Evolutionary conservation across 768 basidiomycete species (phyloP), one percentile per base, ranked within the genome.

Genomic region (Mycena olivaceomarginata): DNA sequence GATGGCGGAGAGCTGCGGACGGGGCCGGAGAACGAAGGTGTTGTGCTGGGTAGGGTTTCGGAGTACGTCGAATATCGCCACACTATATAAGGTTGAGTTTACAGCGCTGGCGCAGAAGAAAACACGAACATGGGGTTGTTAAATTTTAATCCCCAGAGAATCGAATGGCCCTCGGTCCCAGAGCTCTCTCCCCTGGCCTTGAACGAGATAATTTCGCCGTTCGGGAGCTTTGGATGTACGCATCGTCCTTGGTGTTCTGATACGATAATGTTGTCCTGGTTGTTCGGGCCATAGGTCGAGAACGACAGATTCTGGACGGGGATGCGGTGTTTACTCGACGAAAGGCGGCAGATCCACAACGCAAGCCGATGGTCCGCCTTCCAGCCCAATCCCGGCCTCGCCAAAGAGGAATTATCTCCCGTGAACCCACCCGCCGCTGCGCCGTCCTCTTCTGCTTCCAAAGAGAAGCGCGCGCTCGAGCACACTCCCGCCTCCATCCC

Each of bases 251-350:
- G 2, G 96, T 94, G 48, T 90, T 93, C 9, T 89, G 90, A 87
- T 98, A 99, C 12, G 91, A 83, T 6, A 10, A 90, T 86, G 78
- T 91, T 92, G 83, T 98, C 96, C 84, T 94, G 93, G 82, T 95
- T 97, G 83, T 98, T 98, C 7, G 98, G 97, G 0, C 97, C 96
- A 84, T 99, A 99, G 0, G 94, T 92, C 0, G 98, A 98, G 85
- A 97, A 98, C 0, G 94, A 93, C 18, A 99, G 90, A 68, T 95
- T 95, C 81, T 99, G 98, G 15, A 92, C 87, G 25, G 90, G 91
- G 8, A 90, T 82, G 20, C 80, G 77, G 5, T 83, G 82, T 40
- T 77, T 74, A 40, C 80, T 80, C 25, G 85, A 81, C 0, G 91
- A 25, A 31, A 31, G 4, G 31, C 31, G 31, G 31, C 4, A 31